A percentile compares a stretch with the other conserved stretches of the same genome.
These are phyloP conservation scores for Pestalotiopsis sp. DNA, from an alignment of 2,329 filamentous ascomycete genomes.

Conservation along the genomic window DNA sequence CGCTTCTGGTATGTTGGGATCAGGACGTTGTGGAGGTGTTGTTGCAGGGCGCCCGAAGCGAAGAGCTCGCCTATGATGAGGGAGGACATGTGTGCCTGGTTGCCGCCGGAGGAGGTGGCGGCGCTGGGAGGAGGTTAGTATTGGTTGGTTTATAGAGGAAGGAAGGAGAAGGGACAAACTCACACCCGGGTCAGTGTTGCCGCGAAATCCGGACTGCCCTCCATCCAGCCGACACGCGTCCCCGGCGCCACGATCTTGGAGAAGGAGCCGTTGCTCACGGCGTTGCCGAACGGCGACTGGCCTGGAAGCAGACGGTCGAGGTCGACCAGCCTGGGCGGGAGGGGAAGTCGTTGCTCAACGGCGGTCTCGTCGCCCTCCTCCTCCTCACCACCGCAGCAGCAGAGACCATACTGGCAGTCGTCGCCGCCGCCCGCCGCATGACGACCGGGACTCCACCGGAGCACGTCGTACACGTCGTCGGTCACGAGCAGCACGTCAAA, in stretches of 20 bases:
- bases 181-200: not conserved
- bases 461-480: constrained; percentile 15
- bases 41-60: constrained; percentile 51
- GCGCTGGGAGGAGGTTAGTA: constrained; percentile 11
- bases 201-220: constrained; percentile 44
- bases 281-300: constrained; percentile 58
- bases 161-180: no score
- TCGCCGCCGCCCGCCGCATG: not conserved
- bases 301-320: constrained; percentile 60
- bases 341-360: not conserved
- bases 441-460: constrained; percentile 2
- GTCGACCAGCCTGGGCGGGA: constrained; percentile 60
- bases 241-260: constrained; percentile 65
- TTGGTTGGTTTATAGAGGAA: not conserved
- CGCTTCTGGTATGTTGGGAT: constrained; percentile 55
- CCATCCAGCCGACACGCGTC: constrained; percentile 28
- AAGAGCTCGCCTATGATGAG: constrained; percentile 50
- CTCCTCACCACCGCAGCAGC: no score
- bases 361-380: no score
- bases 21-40: constrained; percentile 54
- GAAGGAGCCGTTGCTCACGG: constrained; percentile 68
- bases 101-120: not conserved
- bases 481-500: constrained; percentile 52
- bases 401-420: not conserved
- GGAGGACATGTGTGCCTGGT: constrained; percentile 30